Percentiles rank a stretch among this genome's conserved stretches.
Conservation (phyloP, 768 basidiomycete species). For the Pholiota microspora region DNA sequence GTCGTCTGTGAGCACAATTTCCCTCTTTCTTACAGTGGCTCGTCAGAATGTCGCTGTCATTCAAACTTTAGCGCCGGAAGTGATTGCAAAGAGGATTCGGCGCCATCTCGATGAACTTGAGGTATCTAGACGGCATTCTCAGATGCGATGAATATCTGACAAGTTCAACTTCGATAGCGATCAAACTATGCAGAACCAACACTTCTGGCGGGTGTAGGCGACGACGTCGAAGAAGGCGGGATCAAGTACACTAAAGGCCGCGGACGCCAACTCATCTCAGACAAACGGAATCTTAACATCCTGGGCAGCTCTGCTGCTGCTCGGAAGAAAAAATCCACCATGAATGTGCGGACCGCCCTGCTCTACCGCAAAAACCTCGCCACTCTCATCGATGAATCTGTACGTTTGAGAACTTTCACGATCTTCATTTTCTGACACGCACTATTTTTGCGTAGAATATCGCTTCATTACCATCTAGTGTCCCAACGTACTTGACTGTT, state of each 20-base stretch:
- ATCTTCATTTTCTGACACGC: too few relatives aligned
- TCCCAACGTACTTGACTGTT: constrained; percentile 74
- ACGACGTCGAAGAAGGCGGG: constrained; percentile 45
- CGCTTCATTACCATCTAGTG: constrained; percentile 44
- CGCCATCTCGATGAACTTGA: constrained; percentile 85
- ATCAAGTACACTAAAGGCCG: constrained; percentile 58
- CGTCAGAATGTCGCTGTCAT: constrained; percentile 45
- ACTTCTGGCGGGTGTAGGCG: constrained; percentile 40
- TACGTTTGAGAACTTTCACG: constrained; percentile 43
- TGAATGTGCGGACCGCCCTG: constrained; percentile 77
- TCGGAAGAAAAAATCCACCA: constrained; percentile 75
- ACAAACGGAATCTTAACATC: constrained; percentile 60
- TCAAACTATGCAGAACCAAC: constrained; percentile 74
- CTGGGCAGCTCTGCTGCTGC: constrained; percentile 47
- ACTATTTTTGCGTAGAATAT: constrained; percentile 47
- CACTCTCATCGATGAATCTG: constrained; percentile 76
- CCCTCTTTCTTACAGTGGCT: constrained; percentile 33
- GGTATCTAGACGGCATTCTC: constrained; percentile 34
- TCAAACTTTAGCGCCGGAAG: constrained; percentile 53
- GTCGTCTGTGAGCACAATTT: neutral
- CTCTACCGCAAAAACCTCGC: constrained; percentile 80
- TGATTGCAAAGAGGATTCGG: constrained; percentile 73
- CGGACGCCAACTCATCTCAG: constrained; percentile 76
- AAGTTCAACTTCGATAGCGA: constrained; percentile 39
- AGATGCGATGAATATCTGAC: constrained; percentile 8